Base-by-base conservation (phyloP, 345 rosid species). In the Noccaea bulbosa region DNA sequence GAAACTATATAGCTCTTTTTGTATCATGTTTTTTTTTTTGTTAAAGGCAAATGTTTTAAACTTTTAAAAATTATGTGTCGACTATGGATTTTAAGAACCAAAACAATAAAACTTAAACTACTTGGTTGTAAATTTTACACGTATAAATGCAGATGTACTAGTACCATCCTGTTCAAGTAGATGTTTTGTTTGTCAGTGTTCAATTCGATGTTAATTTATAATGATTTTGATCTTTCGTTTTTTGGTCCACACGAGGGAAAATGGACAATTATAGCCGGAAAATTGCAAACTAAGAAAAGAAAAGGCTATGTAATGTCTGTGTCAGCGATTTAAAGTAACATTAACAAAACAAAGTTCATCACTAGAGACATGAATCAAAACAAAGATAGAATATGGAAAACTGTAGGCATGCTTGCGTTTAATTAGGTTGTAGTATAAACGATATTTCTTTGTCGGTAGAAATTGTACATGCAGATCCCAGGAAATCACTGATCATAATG, bases 191-290 rank as follows among this genome's bases (percentile, higher is more conserved):
- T 73, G 72, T 73, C 72, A 49, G 44, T 49, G 38, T 60, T 60
- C 50, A 11, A 60, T 61, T 62, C 20, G 74, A 45, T 69, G 70
- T 62, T 62, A 22, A n/a, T 55, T 27, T 27, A 11, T 63, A 56
- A 47, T 69, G 70, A 53, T 75, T 52, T 62, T 75, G 74, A 62
- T 75, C 40, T 75, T 47, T 75, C 5, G 2, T 11, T 6, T 55
- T 52, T 38, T 62, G 65, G 75, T 75, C 79, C 79, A 76, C 79
- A 76, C 70, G 66, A 69, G 74, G 4, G 61, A 56, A 69, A 70
- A 37, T 63, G 14, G 61, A 76, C n/a, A 55, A 63, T n/a, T 53
- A 62, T 56, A 69, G 71, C 66, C 20, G 22, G 30, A 68, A 69
- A 63, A 56, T 3, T 11, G 34, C 39, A 62, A 48, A 39, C 14